phyloP scores from a whole-genome alignment of 176 grass and related monocot genomes.

The Juncus effusus region DNA sequence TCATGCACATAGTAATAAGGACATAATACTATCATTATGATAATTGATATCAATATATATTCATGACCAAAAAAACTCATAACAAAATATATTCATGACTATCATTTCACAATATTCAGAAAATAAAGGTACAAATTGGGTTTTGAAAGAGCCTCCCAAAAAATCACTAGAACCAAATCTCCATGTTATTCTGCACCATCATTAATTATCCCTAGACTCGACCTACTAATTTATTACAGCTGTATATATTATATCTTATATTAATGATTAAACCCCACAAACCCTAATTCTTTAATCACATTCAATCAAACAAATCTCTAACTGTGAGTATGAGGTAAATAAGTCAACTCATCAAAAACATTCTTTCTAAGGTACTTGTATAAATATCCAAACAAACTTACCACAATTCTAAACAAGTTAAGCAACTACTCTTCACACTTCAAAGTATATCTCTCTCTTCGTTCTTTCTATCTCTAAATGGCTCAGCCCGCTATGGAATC shows the following conservation, averaged over 20 bases:
- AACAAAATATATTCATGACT: too few species aligned
- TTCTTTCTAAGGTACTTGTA: constrained; percentile 8
- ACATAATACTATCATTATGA: too few species aligned
- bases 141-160: constrained; percentile 13
- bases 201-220: constrained; percentile 8
- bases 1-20: too few species aligned
- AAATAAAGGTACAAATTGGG: not conserved
- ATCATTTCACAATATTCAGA: too few species aligned
- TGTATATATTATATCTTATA: too few species aligned
- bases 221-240: not conserved
- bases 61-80: too few species aligned
- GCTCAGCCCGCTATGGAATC: constrained; percentile 29
- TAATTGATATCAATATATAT: too few species aligned
- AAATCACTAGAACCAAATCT: too few species aligned
- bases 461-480: constrained; percentile 26
- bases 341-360: constrained; percentile 22
- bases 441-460: constrained; percentile 3
- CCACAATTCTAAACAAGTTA: not conserved
- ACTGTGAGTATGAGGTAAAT: constrained; percentile 1
- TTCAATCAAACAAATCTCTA: constrained; percentile 5
- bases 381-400: not conserved
- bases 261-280: constrained; percentile 12
- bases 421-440: constrained; percentile 11
- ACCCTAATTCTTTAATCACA: constrained; percentile 10
- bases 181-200: not conserved